Conservation (phyloP, 225 moss, liverwort and hornwort species). For the Pseudoscleropodium purum region DNA sequence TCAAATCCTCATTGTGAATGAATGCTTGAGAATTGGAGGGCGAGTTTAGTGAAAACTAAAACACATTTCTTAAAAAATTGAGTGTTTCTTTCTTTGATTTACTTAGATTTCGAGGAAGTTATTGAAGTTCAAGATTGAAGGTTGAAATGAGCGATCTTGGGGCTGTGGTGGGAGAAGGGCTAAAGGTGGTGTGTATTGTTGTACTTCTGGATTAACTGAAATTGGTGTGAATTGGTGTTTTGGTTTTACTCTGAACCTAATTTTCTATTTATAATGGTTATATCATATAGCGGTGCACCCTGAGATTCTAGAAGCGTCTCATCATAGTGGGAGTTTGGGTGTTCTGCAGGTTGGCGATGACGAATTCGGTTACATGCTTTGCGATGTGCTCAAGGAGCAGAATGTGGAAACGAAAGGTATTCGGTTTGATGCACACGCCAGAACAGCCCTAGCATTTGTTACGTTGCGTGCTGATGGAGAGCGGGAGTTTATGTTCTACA, state of each 20-base stretch:
- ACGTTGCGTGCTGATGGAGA: conserved; percentile 82
- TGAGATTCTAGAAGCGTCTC: not conserved
- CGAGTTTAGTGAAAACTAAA: not conserved
- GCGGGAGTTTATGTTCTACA: conserved; percentile 95
- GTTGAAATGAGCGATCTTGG: not conserved
- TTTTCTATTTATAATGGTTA: not conserved
- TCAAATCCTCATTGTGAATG: not conserved
- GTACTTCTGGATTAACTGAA: not conserved
- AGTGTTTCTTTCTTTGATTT: not conserved
- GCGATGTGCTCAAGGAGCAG: conserved; percentile 77
- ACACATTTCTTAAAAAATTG: not conserved
- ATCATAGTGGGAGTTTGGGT: not conserved
- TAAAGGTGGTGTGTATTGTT: not conserved
- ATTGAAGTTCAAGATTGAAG: not conserved
- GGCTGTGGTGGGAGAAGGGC: not conserved
- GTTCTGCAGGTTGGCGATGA: conserved; percentile 82
- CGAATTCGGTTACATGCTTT: conserved; percentile 68
- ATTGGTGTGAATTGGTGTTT: not conserved
- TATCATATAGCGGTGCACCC: not conserved
- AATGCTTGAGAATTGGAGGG: not conserved
- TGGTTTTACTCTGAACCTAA: not conserved
- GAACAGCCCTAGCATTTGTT: conserved; percentile 90
- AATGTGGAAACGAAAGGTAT: conserved; percentile 75
- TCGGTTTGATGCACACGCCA: conserved; percentile 67
- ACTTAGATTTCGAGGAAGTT: not conserved